phyloP scores from a whole-genome alignment of 1,139 yeast genomes.

The Pneumocystis oryctolagi region DNA sequence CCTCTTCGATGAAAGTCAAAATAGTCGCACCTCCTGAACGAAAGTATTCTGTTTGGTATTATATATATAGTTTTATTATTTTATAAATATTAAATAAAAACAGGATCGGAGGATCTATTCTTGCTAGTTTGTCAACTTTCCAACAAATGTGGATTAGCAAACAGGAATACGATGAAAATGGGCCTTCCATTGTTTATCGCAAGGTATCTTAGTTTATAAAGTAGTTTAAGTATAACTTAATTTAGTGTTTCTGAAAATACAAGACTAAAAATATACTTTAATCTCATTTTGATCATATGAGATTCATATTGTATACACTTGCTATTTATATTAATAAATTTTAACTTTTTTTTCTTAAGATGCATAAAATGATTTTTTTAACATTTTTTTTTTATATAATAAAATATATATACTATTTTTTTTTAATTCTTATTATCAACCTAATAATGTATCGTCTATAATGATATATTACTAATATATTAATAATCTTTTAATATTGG shows the following conservation, averaged over 20 bases:
- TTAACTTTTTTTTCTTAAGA: not conserved
- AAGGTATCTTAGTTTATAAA: conserved; percentile 28
- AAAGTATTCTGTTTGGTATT: conserved; percentile 92
- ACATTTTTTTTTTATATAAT: not conserved
- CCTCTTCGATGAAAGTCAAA: conserved; percentile 99
- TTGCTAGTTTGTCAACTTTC: conserved; percentile 97
- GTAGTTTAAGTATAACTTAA: not conserved
- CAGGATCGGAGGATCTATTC: conserved; percentile 90
- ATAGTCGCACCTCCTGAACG: conserved; percentile 99
- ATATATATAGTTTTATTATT: not conserved
- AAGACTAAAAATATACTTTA: not conserved
- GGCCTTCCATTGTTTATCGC: conserved; percentile 99
- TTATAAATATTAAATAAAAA: not conserved
- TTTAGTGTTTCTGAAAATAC: conserved; percentile 1
- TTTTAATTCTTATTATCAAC: not conserved
- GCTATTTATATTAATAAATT: not conserved
- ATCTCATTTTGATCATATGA: not conserved
- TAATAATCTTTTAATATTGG: too few species aligned
- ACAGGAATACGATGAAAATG: conserved; percentile 99
- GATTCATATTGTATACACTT: not conserved
- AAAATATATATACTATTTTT: not conserved
- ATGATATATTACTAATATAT: too few species aligned
- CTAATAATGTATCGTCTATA: not conserved
- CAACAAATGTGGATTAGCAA: conserved; percentile 98
- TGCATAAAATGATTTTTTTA: not conserved